Evolutionary conservation across 306 rosid genomes (phyloP).

Genomic region (Astragalus membranaceus): DNA sequence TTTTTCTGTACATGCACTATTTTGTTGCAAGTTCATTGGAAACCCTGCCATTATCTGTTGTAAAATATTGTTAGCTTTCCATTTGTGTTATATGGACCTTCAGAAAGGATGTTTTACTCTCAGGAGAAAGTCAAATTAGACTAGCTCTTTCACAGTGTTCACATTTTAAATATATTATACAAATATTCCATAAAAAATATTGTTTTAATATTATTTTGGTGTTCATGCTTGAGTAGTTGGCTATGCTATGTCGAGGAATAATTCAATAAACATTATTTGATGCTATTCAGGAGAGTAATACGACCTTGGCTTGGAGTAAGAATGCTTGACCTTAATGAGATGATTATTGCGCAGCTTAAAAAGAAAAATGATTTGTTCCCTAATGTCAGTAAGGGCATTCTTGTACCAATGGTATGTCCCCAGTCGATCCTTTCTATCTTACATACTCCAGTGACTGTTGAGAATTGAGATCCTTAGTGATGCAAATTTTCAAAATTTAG

Average conservation of each 20-base stretch:
- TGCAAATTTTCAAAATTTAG: background rate
- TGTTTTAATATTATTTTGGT: background rate
- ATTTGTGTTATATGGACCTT: background rate
- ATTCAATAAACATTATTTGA: background rate
- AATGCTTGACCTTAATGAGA: constrained; percentile 82
- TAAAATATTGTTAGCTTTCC: constrained; percentile 2
- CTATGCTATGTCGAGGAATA: background rate
- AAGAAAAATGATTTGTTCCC: constrained; percentile 69
- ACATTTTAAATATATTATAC: background rate
- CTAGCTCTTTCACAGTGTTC: background rate
- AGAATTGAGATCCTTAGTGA: background rate
- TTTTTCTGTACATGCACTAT: background rate
- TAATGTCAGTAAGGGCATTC: constrained; percentile 63
- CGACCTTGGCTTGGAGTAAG: constrained; percentile 94
- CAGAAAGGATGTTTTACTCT: background rate
- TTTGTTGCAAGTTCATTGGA: background rate
- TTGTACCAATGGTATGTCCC: constrained; percentile 62
- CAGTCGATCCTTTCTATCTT: background rate
- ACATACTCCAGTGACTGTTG: background rate
- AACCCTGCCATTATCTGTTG: background rate
- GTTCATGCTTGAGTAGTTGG: background rate
- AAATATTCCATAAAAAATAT: constrained; percentile 3
- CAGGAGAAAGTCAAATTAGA: background rate
- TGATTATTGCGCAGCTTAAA: constrained; percentile 65
- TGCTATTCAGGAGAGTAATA: constrained; percentile 68